phyloP scores from a whole-genome alignment of 805 yeast species.

The Deakozyma indianensis region DNA sequence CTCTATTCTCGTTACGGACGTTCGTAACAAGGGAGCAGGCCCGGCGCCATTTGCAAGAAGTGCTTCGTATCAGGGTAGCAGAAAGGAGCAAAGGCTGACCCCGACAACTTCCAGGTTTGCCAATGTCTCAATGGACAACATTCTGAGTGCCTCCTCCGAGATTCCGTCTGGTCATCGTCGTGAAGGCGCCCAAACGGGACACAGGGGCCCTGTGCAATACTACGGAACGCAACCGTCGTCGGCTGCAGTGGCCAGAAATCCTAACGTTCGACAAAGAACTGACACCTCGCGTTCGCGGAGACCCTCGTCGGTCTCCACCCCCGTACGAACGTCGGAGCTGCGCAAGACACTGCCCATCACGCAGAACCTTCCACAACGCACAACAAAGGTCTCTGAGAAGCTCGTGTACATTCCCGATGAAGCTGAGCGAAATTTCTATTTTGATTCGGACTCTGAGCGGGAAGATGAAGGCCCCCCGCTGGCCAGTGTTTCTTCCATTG shows the following conservation, averaged over 20 bases:
- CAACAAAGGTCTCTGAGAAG: slow-evolving; percentile 75
- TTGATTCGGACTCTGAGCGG: slow-evolving; percentile 13
- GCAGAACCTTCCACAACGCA: slow-evolving; percentile 31
- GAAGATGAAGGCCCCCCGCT: slow-evolving; percentile 15
- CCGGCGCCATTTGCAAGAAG: slow-evolving; percentile 37
- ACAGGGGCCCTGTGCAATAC: slow-evolving; percentile 17
- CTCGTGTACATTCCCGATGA: slow-evolving; percentile 68
- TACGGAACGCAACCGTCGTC: neutral
- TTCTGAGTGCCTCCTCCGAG: slow-evolving; percentile 66
- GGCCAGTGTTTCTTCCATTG: slow-evolving; percentile 6
- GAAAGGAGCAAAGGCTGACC: neutral
- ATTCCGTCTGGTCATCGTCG: slow-evolving; percentile 70
- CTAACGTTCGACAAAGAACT: neutral
- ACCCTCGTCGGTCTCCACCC: neutral
- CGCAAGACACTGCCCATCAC: neutral
- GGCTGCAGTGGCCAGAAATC: slow-evolving; percentile 1
- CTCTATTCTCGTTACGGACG: slow-evolving; percentile 84
- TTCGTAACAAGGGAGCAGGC: slow-evolving; percentile 36
- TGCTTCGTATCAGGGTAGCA: slow-evolving; percentile 13
- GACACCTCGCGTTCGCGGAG: neutral
- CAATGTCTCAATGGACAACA: slow-evolving; percentile 66
- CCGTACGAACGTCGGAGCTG: neutral
- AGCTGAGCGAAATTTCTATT: slow-evolving; percentile 7
- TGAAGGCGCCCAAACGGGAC: neutral
- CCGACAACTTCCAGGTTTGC: slow-evolving; percentile 35